A percentile compares a stretch with the other conserved stretches of the same genome.
phyloP scores from a whole-genome alignment of 441 rosid species.

The Syzygium syzygioides region DNA sequence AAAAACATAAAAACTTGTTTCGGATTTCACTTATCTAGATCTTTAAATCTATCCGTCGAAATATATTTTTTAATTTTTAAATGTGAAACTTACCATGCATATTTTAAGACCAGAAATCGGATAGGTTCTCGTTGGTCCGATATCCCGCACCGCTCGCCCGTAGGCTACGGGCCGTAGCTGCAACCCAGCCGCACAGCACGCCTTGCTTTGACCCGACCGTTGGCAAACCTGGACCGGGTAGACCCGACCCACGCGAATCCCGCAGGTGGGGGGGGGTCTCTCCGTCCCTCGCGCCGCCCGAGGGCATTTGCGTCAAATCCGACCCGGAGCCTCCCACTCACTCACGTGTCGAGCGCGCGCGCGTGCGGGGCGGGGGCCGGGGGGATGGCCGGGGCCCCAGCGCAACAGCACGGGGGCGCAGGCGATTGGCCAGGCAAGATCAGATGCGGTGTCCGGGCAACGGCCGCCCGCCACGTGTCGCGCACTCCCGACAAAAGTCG shows the following conservation, averaged over 20 bases:
- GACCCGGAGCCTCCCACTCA: not conserved
- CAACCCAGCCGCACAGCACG: not conserved
- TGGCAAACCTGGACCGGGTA: not conserved
- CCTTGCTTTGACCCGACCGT: not conserved
- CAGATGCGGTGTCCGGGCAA: not conserved
- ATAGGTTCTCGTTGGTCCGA: too few relatives aligned
- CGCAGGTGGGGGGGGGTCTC: too few relatives aligned
- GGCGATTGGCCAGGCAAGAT: not conserved
- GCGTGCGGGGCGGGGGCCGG: too few relatives aligned
- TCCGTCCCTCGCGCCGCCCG: not conserved
- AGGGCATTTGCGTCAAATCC: not conserved
- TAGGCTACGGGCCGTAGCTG: not conserved
- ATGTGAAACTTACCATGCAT: fast-evolving
- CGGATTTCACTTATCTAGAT: too few relatives aligned
- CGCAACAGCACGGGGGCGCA: not conserved
- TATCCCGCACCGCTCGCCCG: too few relatives aligned
- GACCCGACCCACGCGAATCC: not conserved
- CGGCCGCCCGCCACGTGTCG: not conserved
- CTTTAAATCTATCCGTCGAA: too few relatives aligned
- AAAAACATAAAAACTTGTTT: too few relatives aligned
- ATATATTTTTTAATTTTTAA: too few relatives aligned
- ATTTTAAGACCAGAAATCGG: too few relatives aligned
- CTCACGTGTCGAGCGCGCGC: not conserved
- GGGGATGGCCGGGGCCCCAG: not conserved
- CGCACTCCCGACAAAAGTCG: fast-evolving